Conservation (phyloP, 352 stramenopile species). For the Phytophthora cactorum region DNA sequence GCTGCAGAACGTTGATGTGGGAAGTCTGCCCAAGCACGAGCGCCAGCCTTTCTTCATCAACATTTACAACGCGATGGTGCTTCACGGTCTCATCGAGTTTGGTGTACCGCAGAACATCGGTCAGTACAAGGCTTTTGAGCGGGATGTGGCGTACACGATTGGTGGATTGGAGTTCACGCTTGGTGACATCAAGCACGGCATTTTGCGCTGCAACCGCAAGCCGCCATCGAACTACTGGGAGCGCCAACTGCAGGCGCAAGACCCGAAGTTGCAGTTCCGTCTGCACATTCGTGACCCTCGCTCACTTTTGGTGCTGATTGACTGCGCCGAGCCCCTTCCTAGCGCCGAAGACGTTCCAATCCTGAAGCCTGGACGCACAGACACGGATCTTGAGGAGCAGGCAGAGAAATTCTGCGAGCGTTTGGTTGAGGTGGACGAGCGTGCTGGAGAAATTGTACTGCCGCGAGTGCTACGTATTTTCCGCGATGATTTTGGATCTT, state of each 20-base stretch:
- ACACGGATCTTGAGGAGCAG: slow-evolving; percentile 87
- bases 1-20: slow-evolving; percentile 78
- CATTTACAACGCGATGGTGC: slow-evolving; percentile 90
- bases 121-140: slow-evolving; percentile 86
- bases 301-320: slow-evolving; percentile 82
- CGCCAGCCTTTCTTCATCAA: slow-evolving; percentile 92
- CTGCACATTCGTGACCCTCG: slow-evolving; percentile 88
- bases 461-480: slow-evolving; percentile 85
- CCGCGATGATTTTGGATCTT: slow-evolving; percentile 86
- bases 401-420: slow-evolving; percentile 79
- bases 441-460: slow-evolving; percentile 62
- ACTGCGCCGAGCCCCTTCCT: slow-evolving; percentile 71
- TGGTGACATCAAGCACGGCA: slow-evolving; percentile 88
- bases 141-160: slow-evolving; percentile 82
- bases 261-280: slow-evolving; percentile 85
- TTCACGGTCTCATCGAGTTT: slow-evolving; percentile 88
- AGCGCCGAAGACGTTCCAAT: slow-evolving; percentile 72
- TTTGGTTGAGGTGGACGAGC: slow-evolving; percentile 68
- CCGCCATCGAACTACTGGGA: slow-evolving; percentile 89
- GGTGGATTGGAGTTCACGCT: slow-evolving; percentile 80
- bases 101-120: slow-evolving; percentile 84
- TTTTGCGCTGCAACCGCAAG: slow-evolving; percentile 89
- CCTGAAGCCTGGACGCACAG: slow-evolving; percentile 78
- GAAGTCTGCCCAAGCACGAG: slow-evolving; percentile 79
- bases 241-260: slow-evolving; percentile 79